phyloP scores from a whole-genome alignment of 116 monocot genomes.

The Dioscorea cayenensis region DNA sequence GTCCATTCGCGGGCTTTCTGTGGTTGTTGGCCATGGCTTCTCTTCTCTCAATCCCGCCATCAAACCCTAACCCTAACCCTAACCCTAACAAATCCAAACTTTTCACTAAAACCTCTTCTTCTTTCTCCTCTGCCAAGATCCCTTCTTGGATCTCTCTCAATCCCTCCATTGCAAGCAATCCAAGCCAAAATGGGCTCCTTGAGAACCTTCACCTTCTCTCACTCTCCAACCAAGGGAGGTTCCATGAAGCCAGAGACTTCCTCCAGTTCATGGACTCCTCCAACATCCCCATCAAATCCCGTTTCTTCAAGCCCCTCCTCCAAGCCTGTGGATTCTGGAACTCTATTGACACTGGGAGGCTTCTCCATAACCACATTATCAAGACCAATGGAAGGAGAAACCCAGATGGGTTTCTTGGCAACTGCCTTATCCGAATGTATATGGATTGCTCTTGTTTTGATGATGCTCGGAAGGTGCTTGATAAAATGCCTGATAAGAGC shows the following conservation, averaged over 20 bases:
- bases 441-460: constrained; percentile 6
- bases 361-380: constrained; percentile 8
- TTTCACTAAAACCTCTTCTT: background rate
- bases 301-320: constrained; percentile 15
- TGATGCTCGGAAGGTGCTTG: constrained; percentile 15
- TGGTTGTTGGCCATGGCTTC: constrained; percentile 2
- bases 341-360: background rate
- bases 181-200: background rate
- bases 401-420: constrained; percentile 10
- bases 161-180: background rate
- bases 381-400: background rate
- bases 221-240: constrained; percentile 18
- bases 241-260: constrained; percentile 18
- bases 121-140: constrained; percentile 9
- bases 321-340: constrained; percentile 1
- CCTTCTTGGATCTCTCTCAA: constrained; percentile 21
- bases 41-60: background rate
- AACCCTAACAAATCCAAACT: background rate
- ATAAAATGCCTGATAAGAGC: constrained; percentile 10
- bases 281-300: constrained; percentile 8
- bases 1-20: too few species aligned
- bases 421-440: constrained; percentile 18
- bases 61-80: constrained; percentile 2
- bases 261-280: constrained; percentile 15
- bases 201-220: constrained; percentile 19